These are phyloP conservation scores for Ceratocystiopsis brevicomis DNA, from an alignment of 2,329 filamentous ascomycete species.

Conservation along the genomic window DNA sequence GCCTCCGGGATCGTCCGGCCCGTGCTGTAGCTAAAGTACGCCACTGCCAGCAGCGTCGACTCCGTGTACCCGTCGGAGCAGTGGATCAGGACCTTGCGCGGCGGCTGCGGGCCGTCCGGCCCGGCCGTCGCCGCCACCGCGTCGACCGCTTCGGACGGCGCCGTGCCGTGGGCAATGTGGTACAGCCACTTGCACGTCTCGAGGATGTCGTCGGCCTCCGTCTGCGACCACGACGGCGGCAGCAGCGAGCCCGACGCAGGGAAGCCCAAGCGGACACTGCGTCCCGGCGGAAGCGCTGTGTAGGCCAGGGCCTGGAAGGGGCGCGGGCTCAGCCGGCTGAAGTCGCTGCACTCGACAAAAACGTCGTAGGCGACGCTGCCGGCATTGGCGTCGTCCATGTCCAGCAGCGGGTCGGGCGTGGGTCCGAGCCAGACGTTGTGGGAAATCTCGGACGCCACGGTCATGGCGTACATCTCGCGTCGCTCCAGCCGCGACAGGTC, in stretches of 20 bases:
- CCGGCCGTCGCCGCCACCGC: conserved; percentile 37
- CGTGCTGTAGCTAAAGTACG: conserved; percentile 86
- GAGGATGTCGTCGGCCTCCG: conserved; percentile 67
- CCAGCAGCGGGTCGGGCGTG: conserved; percentile 50
- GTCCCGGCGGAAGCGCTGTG: conserved; percentile 24
- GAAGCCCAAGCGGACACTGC: conserved; percentile 45
- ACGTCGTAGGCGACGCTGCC: conserved; percentile 47
- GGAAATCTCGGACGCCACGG: conserved; percentile 70
- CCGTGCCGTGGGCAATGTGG: conserved; percentile 52
- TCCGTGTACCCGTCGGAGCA: conserved; percentile 95
- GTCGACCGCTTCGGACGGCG: conserved; percentile 17
- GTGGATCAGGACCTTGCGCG: conserved; percentile 67
- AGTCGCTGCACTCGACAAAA: conserved; percentile 73
- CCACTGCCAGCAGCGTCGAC: conserved; percentile 69
- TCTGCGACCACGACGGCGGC: conserved; percentile 64
- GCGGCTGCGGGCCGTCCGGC: conserved; percentile 13
- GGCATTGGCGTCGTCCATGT: conserved; percentile 22
- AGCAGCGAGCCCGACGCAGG: conserved; percentile 88
- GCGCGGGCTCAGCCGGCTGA: conserved; percentile 56
- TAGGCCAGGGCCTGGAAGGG: conserved; percentile 45
- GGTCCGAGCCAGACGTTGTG: conserved; percentile 81
- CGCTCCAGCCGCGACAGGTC: conserved; percentile 85
- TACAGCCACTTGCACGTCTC: conserved; percentile 85
- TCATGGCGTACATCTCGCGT: conserved; percentile 86
- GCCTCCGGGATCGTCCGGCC: conserved; percentile 64